Evolutionary conservation across 2,329 filamentous ascomycete genomes (phyloP).

Genomic region (Fusarium sororula): DNA sequence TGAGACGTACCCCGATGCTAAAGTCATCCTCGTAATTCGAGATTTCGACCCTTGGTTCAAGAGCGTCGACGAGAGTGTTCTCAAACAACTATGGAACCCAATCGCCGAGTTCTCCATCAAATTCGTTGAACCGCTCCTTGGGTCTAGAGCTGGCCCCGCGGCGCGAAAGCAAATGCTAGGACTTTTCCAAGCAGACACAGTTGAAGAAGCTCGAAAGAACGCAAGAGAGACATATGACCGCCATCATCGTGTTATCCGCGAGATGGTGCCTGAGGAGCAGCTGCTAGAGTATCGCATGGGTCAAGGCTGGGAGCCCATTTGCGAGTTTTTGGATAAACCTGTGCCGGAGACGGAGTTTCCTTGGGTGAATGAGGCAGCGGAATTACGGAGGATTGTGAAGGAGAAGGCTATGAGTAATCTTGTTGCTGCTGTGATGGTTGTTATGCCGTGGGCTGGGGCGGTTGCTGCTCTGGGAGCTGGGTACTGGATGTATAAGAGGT

Average conservation of each 20-base stretch:
- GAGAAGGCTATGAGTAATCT: slow-evolving; percentile 17
- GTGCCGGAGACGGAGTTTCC: slow-evolving; percentile 47
- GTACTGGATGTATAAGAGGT: slow-evolving; percentile 6
- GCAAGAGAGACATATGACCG: slow-evolving; percentile 41
- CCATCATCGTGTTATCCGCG: slow-evolving; percentile 43
- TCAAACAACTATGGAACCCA: slow-evolving; percentile 38
- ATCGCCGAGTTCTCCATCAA: slow-evolving; percentile 26
- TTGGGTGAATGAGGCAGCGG: slow-evolving; percentile 44
- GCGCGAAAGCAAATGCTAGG: slow-evolving; percentile 43
- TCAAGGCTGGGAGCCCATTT: slow-evolving; percentile 51
- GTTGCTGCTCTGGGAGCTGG: slow-evolving; percentile 15
- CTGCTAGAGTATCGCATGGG: slow-evolving; percentile 46
- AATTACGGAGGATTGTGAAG: slow-evolving; percentile 14
- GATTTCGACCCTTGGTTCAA: slow-evolving; percentile 46
- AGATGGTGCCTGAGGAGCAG: slow-evolving; percentile 37
- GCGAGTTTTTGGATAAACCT: slow-evolving; percentile 47
- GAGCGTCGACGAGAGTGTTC: slow-evolving; percentile 45
- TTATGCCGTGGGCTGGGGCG: slow-evolving; percentile 31
- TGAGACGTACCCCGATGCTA: slow-evolving; percentile 46
- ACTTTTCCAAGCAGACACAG: slow-evolving; percentile 37
- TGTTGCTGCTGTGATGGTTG: background rate
- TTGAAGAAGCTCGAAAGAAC: slow-evolving; percentile 35
- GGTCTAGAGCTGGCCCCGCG: slow-evolving; percentile 37
- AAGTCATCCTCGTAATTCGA: slow-evolving; percentile 46
- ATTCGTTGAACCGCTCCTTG: slow-evolving; percentile 45